Evolutionary conservation across 2,329 filamentous ascomycete species (phyloP), one percentile per base, ranked within the genome.

Genomic region (Venturia carpophila): DNA sequence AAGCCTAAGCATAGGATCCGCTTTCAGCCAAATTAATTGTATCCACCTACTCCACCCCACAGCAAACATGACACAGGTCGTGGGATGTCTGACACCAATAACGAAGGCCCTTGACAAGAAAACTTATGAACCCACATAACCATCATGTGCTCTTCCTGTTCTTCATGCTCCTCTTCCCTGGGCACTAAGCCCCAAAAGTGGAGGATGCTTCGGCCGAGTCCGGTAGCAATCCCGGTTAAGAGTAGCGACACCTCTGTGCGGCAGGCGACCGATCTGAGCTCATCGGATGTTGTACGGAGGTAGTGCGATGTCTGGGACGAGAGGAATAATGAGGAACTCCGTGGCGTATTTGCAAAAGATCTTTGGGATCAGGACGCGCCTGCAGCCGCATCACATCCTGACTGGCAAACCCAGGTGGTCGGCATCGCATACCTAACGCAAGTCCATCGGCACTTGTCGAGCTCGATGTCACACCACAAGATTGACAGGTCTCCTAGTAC

Each of bases 61-160:
- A 27, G 37, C 30, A n/a, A 58, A 58, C 30, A 58, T 58, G 52
- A 58, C 52, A 58, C 27, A 58, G 27, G 15, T 58, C 30, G 52
- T 39, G 52, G 52, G 52, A 58, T n/a, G 5, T 19, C 15, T 37
- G 30, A 37, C 27, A 37, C 27, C 30, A 58, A 21, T 1, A 37
- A 39, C 52, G 15, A 37, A 58, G 21, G 24, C 4, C n/a, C n/a
- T 19, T 37, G 30, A 58, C 52, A 58, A 24, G 52, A 27, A n/a
- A 58, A 37, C 52, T n/a, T 21, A 9, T 21, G 15, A 58, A 21
- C 52, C 52, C 52, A 58, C 30, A 19, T 37, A 17, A 34, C 6
- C 17, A 52, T 52, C 47, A 37, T n/a, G 34, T 10, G 27, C 37
- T 58, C 27, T 58, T 58, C 30, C n/a, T 52, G 47, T 27, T 52